Evolutionary conservation across 2,329 filamentous ascomycete genomes (phyloP), one percentile per base, ranked within the genome.

Genomic region (Thelonectria olida): DNA sequence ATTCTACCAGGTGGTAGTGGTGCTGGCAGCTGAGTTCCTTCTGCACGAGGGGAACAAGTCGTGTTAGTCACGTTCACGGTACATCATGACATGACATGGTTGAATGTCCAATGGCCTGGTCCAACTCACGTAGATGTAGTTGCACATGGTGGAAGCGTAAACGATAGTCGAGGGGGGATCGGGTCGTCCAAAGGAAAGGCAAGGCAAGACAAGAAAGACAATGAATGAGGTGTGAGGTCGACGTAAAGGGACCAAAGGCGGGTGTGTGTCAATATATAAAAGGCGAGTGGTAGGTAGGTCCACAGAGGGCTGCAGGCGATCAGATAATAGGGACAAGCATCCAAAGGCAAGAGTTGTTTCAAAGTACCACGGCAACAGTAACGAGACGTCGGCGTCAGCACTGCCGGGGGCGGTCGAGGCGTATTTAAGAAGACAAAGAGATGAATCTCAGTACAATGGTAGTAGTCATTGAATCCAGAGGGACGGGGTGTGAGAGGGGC

Each of bases 11-110:
- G 65, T 84, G 83, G 75, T 82, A 83, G 72, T 84, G 81, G 54
- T 79, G 77, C 64, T 82, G 78, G 63, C 83, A 84, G 73, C 82
- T 82, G 61, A 84, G 78, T 62, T 84, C 81, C 60, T 83, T 82
- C 82, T 84, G 63, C 20, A 51, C 6, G 17, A 22, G 19, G 41
- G 22, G 39, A 2, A 28, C 2, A 15, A 25, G n/a, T 15, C 10
- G 8, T 51, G 58, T 70, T 53, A 69, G 65, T 62, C 55, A 66
- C 52, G 28, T 63, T 62, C 55, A 66, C 52, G 28, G 50, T 38
- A 12, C 27, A 42, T 54, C 44, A 49, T 17, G 28, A 52, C 47
- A 23, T 17, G 39, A 17, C 31, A 20, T 25, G 42, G 45, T 20
- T 42, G 54, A 23, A 36, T 8, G 20, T 51, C 52, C 52, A 41